Conservation (phyloP, 495 filamentous ascomycete genomes). For the Schizothecium vesticola region DNA sequence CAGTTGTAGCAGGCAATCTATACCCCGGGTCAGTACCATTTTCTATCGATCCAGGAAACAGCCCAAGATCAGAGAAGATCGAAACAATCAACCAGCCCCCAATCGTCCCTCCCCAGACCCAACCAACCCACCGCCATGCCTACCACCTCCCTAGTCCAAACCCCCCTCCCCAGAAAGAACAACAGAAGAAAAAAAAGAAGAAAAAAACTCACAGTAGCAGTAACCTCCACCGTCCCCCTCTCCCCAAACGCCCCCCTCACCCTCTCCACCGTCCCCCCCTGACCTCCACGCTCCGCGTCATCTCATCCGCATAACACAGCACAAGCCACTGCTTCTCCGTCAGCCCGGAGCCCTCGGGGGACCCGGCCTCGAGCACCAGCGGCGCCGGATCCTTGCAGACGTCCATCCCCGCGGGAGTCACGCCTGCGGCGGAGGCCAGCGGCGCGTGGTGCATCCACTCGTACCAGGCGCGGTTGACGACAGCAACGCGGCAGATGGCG, state of each 20-base stretch:
- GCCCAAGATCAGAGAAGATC: not conserved
- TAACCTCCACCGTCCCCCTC: constrained; percentile 70
- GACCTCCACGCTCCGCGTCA: constrained; percentile 63
- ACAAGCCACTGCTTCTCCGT: constrained; percentile 58
- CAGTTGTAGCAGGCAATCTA: constrained; percentile 75
- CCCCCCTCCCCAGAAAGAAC: not conserved
- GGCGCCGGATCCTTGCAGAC: constrained; percentile 21
- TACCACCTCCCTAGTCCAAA: no score
- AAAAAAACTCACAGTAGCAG: constrained; percentile 53
- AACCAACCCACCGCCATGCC: not conserved
- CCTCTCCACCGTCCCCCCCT: constrained; percentile 52
- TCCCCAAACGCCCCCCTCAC: constrained; percentile 57
- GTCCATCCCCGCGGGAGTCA: constrained; percentile 47
- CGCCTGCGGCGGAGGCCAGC: constrained; percentile 44
- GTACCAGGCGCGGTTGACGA: constrained; percentile 67
- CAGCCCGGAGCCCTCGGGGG: constrained; percentile 28
- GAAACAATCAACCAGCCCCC: not conserved
- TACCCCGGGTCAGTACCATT: not conserved
- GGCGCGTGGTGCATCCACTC: constrained; percentile 77
- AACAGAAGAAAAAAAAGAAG: not conserved
- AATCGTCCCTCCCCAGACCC: not conserved
- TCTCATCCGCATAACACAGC: constrained; percentile 66
- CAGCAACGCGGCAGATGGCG: constrained; percentile 69
- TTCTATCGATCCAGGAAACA: not conserved
- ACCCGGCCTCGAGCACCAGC: constrained; percentile 1